Evolutionary conservation across 2,329 filamentous ascomycete species (phyloP), one percentile per base, ranked within the genome.

Genomic region (Endothia cerciana): DNA sequence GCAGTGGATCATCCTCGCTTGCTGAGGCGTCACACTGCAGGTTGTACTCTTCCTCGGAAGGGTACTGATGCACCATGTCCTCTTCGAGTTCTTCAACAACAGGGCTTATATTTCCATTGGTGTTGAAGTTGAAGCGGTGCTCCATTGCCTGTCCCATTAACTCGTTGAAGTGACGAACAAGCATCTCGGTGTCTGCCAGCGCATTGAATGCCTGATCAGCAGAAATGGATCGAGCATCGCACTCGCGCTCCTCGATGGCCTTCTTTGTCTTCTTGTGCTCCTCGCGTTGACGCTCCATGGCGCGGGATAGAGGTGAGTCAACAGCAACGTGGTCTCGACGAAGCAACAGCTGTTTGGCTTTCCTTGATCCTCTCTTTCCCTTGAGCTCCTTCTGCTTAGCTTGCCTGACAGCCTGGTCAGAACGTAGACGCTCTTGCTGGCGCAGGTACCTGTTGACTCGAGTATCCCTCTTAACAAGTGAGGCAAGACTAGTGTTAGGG

Each of bases 321-420:
- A 47, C 33, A 41, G 60, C 33, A 19, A 62, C 25, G n/a, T 53
- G 15, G 25, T 19, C 60, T 28, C 65, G 65, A 45, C 65, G 65
- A 2, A 67, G 53, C 3, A 55, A 33, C 19, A 65, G 33, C 38
- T 67, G 45, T 38, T 65, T 65, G 55, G 40, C 47, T 33, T 67
- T 67, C 30, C 49, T 64, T 30, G 8, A 17, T n/a, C 45, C 60
- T 19, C 53, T 62, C n/a, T 63, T 65, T 0, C 25, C 60, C 47
- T 65, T 65, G 17, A 40, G 11, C 10, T 43, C 41, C 15, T 36
- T 40, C 10, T 36, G 57, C 53, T 65, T 33, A 17, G 30, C 40
- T 28, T 60, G 22, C 41, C 33, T 63, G 2, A 43, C 60, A 3
- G 33, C 22, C 38, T 51, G 36, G 7, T 30, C 33, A n/a, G 59